These are phyloP conservation scores for Cyanodermella asteris DNA, from an alignment of 2,329 filamentous ascomycete species.

Conservation along the genomic window DNA sequence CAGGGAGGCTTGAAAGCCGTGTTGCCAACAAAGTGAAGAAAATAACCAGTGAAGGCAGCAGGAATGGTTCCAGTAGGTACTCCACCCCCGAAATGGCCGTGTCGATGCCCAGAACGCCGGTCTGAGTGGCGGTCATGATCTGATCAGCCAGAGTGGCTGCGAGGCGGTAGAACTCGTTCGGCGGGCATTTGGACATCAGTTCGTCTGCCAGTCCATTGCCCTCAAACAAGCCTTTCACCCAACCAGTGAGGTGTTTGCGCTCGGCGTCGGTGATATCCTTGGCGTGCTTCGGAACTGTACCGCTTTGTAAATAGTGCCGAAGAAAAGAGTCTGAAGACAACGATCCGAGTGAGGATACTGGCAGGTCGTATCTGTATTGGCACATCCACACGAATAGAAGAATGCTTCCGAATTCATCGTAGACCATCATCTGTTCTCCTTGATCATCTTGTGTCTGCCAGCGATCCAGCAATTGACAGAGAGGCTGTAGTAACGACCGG, in stretches of 20 bases:
- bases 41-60: conserved; percentile 37
- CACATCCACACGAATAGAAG: conserved; percentile 35
- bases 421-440: conserved; percentile 40
- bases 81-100: conserved; percentile 40
- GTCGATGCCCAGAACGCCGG: conserved; percentile 31
- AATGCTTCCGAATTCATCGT: conserved; percentile 43
- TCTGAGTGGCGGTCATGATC: conserved; percentile 34
- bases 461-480: conserved; percentile 36
- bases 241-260: conserved; percentile 32
- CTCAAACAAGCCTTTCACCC: conserved; percentile 40
- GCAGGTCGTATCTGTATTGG: conserved; percentile 34
- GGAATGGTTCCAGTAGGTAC: conserved; percentile 40
- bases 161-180: conserved; percentile 41
- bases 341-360: conserved; percentile 30
- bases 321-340: conserved; percentile 30
- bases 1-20: conserved; percentile 29
- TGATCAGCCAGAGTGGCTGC: conserved; percentile 41
- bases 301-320: conserved; percentile 27
- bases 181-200: conserved; percentile 40
- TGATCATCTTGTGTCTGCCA: conserved; percentile 45
- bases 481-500: conserved; percentile 26
- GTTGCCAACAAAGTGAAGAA: conserved; percentile 37
- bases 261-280: conserved; percentile 32
- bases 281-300: conserved; percentile 23
- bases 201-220: conserved; percentile 43